Base-by-base conservation (phyloP, 2,329 filamentous ascomycete genomes). In the Aureobasidium sp. region DNA sequence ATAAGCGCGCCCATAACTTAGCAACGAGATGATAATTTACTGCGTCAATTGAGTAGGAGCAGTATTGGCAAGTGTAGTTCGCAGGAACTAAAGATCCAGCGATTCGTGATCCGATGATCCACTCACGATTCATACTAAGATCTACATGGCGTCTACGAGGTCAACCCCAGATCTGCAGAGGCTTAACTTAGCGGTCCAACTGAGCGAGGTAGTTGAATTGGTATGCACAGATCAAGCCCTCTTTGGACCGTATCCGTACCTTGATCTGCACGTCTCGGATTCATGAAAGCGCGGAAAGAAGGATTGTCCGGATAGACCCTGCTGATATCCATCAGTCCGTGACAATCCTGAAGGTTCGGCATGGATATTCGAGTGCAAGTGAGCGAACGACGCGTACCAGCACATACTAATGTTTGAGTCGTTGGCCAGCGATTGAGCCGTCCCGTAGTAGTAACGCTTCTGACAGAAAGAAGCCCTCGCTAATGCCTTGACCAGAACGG, bases 161-260 rank as follows among this genome's bases (percentile, higher is more conserved):
- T 41, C 14, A n/a, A 42, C 37, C 52, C 52, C 52, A 55, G 52
- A 55, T 55, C 37, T 55, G 31, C 52, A 55, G 36, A 55, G 52
- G 52, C 17, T 31, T 15, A 29, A 17, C 7, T 42, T 11, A 25
- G 48, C 31, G 51, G 27, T 39, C n/a, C 20, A 27, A 11, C 34
- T 17, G 4, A 53, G 20, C 34, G 8, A 12, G 20, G 20, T 17
- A 25, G 14, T 34, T 34, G 22, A 17, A 51, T 51, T 51, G 48
- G 17, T 17, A 22, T 49, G 45, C 27, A 49, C 17, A 47, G 48
- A 34, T 36, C 48, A 22, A 36, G 25, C 29, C 45, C 25, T 3
- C 17, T 17, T 31, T 15, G 27, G 9, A 6, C 8, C 5, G 25
- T 27, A 17, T 8, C 25, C 11, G 12, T 27, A 27, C 4, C 25